Evolutionary conservation across 2,329 filamentous ascomycete species (phyloP).

Genomic region (Phoma sp.): DNA sequence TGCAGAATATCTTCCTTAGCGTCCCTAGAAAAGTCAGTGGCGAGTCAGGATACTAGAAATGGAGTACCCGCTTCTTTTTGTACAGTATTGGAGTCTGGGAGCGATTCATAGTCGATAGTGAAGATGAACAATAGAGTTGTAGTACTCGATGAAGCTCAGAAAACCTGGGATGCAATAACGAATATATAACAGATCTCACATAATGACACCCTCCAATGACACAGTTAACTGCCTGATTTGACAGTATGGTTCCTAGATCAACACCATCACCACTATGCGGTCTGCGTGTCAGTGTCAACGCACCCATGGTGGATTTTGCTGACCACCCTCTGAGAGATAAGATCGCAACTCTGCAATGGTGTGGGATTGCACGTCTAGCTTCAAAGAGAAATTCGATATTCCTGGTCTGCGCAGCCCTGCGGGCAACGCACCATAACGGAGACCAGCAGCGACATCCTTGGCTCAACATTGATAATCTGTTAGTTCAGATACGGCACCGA

Average conservation of each 20-base stretch:
- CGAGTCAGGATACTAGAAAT: neutral
- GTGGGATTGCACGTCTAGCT: neutral
- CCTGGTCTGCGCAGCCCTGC: neutral
- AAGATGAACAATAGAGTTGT: neutral
- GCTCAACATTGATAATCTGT: neutral
- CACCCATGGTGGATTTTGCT: neutral
- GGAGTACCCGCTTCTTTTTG: neutral
- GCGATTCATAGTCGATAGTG: neutral
- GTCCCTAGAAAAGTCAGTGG: neutral
- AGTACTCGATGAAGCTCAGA: neutral
- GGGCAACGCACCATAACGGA: neutral
- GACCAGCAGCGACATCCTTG: neutral
- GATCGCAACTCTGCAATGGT: neutral
- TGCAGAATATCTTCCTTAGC: neutral
- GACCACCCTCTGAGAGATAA: neutral
- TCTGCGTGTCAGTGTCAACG: neutral
- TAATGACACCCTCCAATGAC: neutral
- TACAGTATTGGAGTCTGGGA: neutral
- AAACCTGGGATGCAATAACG: neutral
- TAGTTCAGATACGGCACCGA: neutral
- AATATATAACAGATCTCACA: neutral
- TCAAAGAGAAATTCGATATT: neutral
- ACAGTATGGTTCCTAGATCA: neutral
- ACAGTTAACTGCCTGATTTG: neutral
- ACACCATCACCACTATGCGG: neutral